Percentiles rank a stretch among this genome's conserved stretches.
Evolutionary conservation across 2,329 filamentous ascomycete genomes (phyloP).

Genomic region (Spiromastix sp.): DNA sequence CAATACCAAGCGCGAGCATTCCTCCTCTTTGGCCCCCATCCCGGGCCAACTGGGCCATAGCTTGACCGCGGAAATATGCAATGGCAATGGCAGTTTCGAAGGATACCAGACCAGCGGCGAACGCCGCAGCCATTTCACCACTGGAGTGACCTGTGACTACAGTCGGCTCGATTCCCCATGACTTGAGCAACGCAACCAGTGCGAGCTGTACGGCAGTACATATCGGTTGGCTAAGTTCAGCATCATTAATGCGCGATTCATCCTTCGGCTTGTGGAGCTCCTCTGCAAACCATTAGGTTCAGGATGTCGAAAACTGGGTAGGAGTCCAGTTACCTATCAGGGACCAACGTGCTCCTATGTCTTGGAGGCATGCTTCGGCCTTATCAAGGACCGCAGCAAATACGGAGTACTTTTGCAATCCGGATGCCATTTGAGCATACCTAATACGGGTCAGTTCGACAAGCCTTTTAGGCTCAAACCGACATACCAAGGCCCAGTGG

Average conservation of each 20-base stretch:
- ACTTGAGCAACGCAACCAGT: no score
- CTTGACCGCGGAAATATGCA: conserved; percentile 1
- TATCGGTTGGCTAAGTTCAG: conserved; percentile 4
- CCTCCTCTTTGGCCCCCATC: neutral
- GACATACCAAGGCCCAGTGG: no score
- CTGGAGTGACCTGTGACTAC: no score
- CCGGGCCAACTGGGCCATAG: neutral
- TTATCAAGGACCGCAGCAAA: neutral
- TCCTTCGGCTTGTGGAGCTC: neutral
- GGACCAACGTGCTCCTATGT: no score
- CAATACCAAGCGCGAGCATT: neutral
- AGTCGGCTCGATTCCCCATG: no score
- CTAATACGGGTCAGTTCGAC: neutral
- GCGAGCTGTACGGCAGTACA: no score
- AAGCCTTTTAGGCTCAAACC: no score
- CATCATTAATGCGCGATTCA: conserved; percentile 3
- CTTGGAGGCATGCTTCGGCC: no score
- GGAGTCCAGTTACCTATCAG: no score
- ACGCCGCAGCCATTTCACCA: no score
- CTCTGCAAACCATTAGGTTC: no score
- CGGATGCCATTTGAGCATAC: neutral
- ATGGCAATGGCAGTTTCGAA: conserved; percentile 1
- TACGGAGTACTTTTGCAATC: neutral
- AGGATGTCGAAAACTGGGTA: no score
- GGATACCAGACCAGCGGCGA: neutral